Percentiles rank a stretch among this genome's conserved stretches.
Evolutionary conservation across 805 yeast species (phyloP).

Genomic region (Cyberlindnera veronae): DNA sequence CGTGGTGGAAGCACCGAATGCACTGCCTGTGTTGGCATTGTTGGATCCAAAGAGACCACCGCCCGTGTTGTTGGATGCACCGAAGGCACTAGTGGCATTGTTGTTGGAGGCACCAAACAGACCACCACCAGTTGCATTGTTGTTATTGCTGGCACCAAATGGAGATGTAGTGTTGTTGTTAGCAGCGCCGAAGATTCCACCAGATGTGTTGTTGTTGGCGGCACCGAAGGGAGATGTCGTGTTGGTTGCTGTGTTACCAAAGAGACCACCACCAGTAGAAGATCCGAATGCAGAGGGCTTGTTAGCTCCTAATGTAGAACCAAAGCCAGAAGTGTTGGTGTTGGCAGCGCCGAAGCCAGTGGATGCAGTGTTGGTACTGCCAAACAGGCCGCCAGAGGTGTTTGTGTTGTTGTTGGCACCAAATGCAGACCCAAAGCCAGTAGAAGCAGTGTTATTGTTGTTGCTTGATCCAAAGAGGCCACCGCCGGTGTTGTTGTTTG

Average conservation of each 20-base stretch:
- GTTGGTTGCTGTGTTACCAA: conserved; percentile 25
- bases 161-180: conserved; percentile 21
- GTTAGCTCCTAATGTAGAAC: conserved; percentile 28
- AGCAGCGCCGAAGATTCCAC: conserved; percentile 39
- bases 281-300: conserved; percentile 32
- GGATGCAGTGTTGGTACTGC: conserved; percentile 6
- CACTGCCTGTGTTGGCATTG: conserved; percentile 4
- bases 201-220: conserved; percentile 24
- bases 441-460: conserved; percentile 13
- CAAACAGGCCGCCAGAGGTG: conserved; percentile 25
- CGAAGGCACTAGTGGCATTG: conserved; percentile 7
- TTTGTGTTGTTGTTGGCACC: conserved; percentile 30
- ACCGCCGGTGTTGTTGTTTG: conserved; percentile 10
- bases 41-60: conserved; percentile 12
- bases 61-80: conserved; percentile 17
- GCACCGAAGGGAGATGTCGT: conserved; percentile 30
- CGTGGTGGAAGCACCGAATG: conserved; percentile 14
- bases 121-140: conserved; percentile 15
- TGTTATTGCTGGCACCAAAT: conserved; percentile 22
- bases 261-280: conserved; percentile 16
- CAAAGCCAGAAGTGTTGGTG: conserved; percentile 19
- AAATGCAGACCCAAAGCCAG: conserved; percentile 30
- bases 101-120: conserved; percentile 20
- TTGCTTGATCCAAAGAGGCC: conserved; percentile 14
- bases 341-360: not conserved